A percentile compares a stretch with the other conserved stretches of the same genome.
Evolutionary conservation across 1,284 basidiomycete genomes (phyloP).

Genomic region (Xerocomus nothofagi): DNA sequence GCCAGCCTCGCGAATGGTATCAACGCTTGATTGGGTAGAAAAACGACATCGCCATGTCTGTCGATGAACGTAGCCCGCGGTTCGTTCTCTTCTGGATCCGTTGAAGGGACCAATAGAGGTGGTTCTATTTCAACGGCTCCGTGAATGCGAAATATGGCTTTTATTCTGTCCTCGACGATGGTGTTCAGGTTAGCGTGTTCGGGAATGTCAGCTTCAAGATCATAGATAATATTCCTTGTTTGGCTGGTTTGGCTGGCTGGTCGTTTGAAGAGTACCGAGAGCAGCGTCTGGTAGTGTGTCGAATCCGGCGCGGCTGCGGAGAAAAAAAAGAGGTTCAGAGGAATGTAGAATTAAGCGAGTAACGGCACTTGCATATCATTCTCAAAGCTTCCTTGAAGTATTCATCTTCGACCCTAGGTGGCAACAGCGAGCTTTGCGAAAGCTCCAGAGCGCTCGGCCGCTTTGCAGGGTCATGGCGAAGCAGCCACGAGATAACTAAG

Average conservation of each 20-base stretch:
- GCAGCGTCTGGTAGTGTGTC: constrained; percentile 68
- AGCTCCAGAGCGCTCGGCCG: constrained; percentile 86
- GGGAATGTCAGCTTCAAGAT: constrained; percentile 65
- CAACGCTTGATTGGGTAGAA: constrained; percentile 76
- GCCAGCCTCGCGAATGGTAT: constrained; percentile 86
- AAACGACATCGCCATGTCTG: constrained; percentile 78
- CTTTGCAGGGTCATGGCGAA: constrained; percentile 82
- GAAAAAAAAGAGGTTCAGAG: background rate
- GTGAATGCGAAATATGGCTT: constrained; percentile 80
- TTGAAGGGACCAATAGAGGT: constrained; percentile 73
- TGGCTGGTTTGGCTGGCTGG: constrained; percentile 50
- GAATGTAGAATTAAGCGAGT: background rate
- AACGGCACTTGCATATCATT: constrained; percentile 62
- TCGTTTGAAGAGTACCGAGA: constrained; percentile 72
- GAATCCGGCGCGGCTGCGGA: constrained; percentile 67
- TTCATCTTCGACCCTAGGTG: constrained; percentile 78
- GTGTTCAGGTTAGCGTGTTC: constrained; percentile 76
- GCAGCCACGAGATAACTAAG: constrained; percentile 76
- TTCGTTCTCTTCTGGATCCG: constrained; percentile 29
- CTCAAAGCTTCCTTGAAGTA: constrained; percentile 79
- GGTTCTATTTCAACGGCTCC: constrained; percentile 88
- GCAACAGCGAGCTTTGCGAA: constrained; percentile 77
- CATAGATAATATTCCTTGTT: constrained; percentile 77
- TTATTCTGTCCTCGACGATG: constrained; percentile 76
- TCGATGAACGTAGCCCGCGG: constrained; percentile 78